A percentile compares a stretch with the other conserved stretches of the same genome.
phyloP scores from a whole-genome alignment of 73 alveolate species.

The Breviolum minutum region DNA sequence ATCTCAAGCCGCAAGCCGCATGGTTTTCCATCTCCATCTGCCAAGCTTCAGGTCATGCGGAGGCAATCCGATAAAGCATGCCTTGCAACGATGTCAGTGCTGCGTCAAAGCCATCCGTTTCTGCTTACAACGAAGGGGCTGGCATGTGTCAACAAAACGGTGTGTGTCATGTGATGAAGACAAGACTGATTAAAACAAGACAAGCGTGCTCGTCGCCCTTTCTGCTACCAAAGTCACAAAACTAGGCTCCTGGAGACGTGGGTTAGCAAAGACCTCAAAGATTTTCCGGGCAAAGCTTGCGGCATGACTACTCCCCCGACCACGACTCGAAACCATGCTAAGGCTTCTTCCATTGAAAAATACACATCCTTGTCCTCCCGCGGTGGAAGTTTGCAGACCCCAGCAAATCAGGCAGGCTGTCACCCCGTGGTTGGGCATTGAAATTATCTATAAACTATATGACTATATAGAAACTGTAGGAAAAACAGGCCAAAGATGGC shows the following conservation, averaged over 20 bases:
- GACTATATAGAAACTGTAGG: no score
- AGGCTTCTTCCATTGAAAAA: slow-evolving; percentile 30
- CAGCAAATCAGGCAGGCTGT: background rate
- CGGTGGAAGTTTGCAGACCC: no score
- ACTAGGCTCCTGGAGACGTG: slow-evolving; percentile 77
- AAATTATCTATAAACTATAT: no score
- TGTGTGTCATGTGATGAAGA: background rate
- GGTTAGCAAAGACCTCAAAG: slow-evolving; percentile 71
- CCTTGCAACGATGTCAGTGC: background rate
- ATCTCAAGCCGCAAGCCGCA: no score
- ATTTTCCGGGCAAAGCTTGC: no score
- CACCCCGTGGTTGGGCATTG: background rate
- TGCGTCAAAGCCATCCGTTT: background rate
- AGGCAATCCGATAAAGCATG: slow-evolving; percentile 75
- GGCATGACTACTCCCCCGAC: background rate
- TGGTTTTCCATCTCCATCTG: background rate
- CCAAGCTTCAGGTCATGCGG: slow-evolving; percentile 77
- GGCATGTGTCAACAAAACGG: no score
- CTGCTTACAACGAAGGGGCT: background rate
- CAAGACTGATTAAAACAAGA: background rate
- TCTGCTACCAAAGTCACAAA: slow-evolving; percentile 3
- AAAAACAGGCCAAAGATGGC: no score
- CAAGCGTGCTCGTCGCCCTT: no score
- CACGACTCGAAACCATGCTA: background rate
- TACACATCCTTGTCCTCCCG: slow-evolving; percentile 62